Evolutionary conservation across 257 asterid species (phyloP), one percentile per base, ranked within the genome.

Genomic region (Fraxinus quadrangulata): DNA sequence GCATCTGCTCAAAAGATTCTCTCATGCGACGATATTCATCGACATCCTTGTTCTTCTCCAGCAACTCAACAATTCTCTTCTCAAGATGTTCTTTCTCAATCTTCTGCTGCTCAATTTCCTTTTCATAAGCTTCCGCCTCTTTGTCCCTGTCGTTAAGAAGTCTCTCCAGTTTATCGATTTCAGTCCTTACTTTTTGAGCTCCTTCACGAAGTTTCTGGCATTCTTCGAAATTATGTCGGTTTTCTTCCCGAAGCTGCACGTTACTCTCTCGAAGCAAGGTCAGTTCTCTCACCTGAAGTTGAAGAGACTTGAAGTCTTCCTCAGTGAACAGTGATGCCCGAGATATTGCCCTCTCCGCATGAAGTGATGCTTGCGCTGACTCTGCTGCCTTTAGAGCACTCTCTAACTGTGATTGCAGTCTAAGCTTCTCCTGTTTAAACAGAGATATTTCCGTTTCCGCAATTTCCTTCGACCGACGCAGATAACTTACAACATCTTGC

Each of bases 241-340:
- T 96, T 85, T 96, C 99, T 85, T 92, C 99, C 78, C 99, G 90
- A 61, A 96, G 95, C 85, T 96, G 99, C 72, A 86, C 79, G 65
- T 96, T 96, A 74, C 99, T 96, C 84, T 96, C 99, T 31, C 99
- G 97, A 77, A 96, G 99, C 74, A 96, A 82, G 79, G 78, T 92
- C 67, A 96, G 80, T 84, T 96, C 99, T 85, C 95, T 88, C 74
- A 96, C 85, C 93, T 95, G 98, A 54, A 88, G 87, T 82, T 92
- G 98, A 65, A 96, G 86, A 74, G 91, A 82, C 75, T 86, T 89
- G 79, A 93, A 96, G 34, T 93, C 97, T 47, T 92, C 97, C 70
- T 93, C 98, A 1, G 88, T 79, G 72, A 88, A 86, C 66, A 93
- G 75, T 28, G 90, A 78, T 30, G 90, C 82, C 69, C 88, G 93